A percentile compares a stretch with the other conserved stretches of the same genome.
These are phyloP conservation scores for Gastroboletus turbinatus DNA, from an alignment of 1,284 basidiomycete species.

Conservation along the genomic window DNA sequence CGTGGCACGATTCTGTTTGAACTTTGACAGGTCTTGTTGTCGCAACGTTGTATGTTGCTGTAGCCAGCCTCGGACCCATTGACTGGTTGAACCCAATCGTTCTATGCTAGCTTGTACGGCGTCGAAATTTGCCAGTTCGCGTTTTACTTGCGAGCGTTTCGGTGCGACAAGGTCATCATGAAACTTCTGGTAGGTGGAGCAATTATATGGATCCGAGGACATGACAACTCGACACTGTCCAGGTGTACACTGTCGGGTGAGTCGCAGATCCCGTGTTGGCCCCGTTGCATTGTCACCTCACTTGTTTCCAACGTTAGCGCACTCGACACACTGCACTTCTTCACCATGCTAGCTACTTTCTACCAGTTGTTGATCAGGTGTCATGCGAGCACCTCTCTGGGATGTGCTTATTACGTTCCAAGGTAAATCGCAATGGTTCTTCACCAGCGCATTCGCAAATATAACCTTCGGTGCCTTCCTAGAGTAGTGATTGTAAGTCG, in stretches of 20 bases:
- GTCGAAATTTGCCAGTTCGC: not conserved
- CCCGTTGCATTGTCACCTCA: not conserved
- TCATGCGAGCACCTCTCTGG: not conserved
- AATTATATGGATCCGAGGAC: not conserved
- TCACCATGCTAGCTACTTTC: not conserved
- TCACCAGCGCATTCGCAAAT: not conserved
- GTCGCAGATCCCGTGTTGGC: not conserved
- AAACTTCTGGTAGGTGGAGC: not conserved
- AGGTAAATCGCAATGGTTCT: not conserved
- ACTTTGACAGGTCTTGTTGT: conserved; percentile 3
- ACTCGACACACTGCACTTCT: not conserved
- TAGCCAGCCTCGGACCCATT: not conserved
- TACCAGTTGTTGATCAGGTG: not conserved
- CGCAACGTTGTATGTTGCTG: conserved; percentile 6
- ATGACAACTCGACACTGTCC: not conserved
- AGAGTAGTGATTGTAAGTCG: not conserved
- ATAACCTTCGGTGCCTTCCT: not conserved
- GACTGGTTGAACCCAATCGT: not conserved
- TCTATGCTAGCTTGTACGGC: conserved; percentile 11
- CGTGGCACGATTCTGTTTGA: not conserved
- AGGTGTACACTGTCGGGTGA: not conserved
- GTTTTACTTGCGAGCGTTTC: not conserved
- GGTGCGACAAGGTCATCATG: not conserved
- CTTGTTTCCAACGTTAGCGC: not conserved
- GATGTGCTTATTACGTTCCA: conserved; percentile 1